phyloP scores from a whole-genome alignment of 352 stramenopile genomes.

The Plasmopara halstedii region DNA sequence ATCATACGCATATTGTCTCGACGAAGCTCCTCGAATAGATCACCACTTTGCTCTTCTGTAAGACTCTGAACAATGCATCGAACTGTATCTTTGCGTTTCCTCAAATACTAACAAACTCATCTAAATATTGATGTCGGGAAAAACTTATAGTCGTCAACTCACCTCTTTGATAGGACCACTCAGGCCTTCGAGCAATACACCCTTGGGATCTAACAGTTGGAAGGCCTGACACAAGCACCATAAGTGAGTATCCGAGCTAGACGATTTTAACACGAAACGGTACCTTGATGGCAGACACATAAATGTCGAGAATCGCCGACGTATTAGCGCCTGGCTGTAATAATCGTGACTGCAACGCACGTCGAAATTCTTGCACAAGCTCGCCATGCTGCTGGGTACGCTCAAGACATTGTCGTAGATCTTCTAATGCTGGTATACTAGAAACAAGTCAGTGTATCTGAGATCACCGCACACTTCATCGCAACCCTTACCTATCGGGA shows the following conservation, averaged over 20 bases:
- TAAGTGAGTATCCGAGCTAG: background rate
- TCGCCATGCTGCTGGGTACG: conserved; percentile 79
- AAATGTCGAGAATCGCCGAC: conserved; percentile 95
- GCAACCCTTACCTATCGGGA: conserved; percentile 73
- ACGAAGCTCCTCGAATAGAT: conserved; percentile 94
- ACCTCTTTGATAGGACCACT: conserved; percentile 65
- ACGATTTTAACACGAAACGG: background rate
- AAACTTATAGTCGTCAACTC: background rate
- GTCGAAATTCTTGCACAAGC: conserved; percentile 71
- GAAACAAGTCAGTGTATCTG: background rate
- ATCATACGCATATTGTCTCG: conserved; percentile 89
- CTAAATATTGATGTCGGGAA: background rate
- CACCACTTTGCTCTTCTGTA: conserved; percentile 84
- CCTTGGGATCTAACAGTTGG: conserved; percentile 89
- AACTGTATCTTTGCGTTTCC: conserved; percentile 92
- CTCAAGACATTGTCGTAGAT: conserved; percentile 68
- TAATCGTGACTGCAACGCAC: conserved; percentile 76
- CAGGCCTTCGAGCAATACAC: conserved; percentile 85
- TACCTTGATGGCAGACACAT: conserved; percentile 95
- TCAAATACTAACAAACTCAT: conserved; percentile 75
- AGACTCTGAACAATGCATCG: conserved; percentile 94
- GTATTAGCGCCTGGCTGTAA: conserved; percentile 95
- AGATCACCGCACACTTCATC: background rate
- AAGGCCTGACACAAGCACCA: conserved; percentile 45
- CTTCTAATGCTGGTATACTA: conserved; percentile 58